phyloP scores from a whole-genome alignment of 164 flowering plant genomes.

The Stephania cephalantha region DNA sequence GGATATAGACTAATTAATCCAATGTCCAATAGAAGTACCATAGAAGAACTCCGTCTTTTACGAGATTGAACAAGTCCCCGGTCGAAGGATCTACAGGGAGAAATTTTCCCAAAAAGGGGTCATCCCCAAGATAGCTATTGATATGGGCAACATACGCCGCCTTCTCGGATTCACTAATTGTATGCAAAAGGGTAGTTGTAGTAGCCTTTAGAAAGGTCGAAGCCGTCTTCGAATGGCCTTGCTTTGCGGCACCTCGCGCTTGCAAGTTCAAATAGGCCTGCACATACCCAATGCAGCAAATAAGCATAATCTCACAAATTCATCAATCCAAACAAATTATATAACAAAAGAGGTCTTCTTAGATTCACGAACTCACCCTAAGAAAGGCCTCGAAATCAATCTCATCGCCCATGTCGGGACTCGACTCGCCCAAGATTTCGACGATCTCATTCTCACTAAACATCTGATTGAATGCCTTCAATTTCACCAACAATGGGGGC shows the following conservation, averaged over 20 bases:
- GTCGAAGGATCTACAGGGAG: slow-evolving; percentile 71
- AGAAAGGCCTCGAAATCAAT: slow-evolving; percentile 79
- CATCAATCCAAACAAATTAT: background rate
- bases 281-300: slow-evolving; percentile 4
- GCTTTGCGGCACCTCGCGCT: slow-evolving; percentile 45
- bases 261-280: slow-evolving; percentile 67
- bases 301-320: background rate
- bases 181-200: slow-evolving; percentile 72
- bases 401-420: slow-evolving; percentile 39
- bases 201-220: slow-evolving; percentile 76
- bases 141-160: slow-evolving; percentile 77
- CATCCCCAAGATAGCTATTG: slow-evolving; percentile 79
- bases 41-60: slow-evolving; percentile 85
- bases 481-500: slow-evolving; percentile 55
- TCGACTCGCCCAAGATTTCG: slow-evolving; percentile 37
- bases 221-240: slow-evolving; percentile 46
- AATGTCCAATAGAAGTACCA: slow-evolving; percentile 38
- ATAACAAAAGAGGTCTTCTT: background rate
- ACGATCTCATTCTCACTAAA: slow-evolving; percentile 57
- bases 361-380: slow-evolving; percentile 35
- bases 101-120: slow-evolving; percentile 65
- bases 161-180: slow-evolving; percentile 76
- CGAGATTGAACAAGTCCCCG: slow-evolving; percentile 67
- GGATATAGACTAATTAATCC: slow-evolving; percentile 5
- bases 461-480: slow-evolving; percentile 44